These are phyloP conservation scores for Tilletia indica DNA, from an alignment of 1,284 basidiomycete species.

Conservation along the genomic window DNA sequence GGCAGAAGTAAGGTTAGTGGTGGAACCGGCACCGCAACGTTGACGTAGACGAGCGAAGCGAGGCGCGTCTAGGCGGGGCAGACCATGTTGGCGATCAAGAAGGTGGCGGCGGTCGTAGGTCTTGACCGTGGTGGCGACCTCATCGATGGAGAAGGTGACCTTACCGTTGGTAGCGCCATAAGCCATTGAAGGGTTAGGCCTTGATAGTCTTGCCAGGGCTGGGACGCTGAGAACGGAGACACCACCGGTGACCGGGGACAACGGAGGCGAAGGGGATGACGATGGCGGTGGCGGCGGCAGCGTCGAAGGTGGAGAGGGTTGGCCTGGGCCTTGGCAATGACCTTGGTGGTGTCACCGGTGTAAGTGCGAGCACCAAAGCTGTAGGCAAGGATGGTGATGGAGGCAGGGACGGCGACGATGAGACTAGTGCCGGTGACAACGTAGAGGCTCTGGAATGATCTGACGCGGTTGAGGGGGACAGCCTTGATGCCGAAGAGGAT, in stretches of 20 bases:
- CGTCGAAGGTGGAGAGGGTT: neutral
- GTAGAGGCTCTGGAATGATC: slow-evolving; percentile 4
- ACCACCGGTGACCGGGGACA: slow-evolving; percentile 2
- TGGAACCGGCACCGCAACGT: slow-evolving; percentile 2
- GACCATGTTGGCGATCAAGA: slow-evolving; percentile 13
- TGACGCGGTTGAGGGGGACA: slow-evolving; percentile 7
- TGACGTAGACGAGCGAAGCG: slow-evolving; percentile 13
- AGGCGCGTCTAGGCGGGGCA: slow-evolving; percentile 13
- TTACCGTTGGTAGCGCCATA: slow-evolving; percentile 1
- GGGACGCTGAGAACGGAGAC: slow-evolving; percentile 13
- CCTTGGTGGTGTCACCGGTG: slow-evolving; percentile 15
- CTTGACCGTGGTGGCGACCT: neutral
- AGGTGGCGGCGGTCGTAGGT: slow-evolving; percentile 12
- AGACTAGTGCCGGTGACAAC: slow-evolving; percentile 5
- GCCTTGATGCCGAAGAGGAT: slow-evolving; percentile 14
- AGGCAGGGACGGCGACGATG: slow-evolving; percentile 15
- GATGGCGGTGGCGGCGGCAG: slow-evolving; percentile 4
- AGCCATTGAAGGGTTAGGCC: slow-evolving; percentile 12
- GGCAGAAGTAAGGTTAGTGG: slow-evolving; percentile 9
- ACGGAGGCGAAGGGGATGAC: slow-evolving; percentile 4
- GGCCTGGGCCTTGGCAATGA: slow-evolving; percentile 13
- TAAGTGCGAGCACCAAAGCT: slow-evolving; percentile 10
- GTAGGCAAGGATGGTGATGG: slow-evolving; percentile 16
- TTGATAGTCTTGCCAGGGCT: slow-evolving; percentile 2
- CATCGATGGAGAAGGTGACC: too few species aligned